Evolutionary conservation across 768 basidiomycete species (phyloP).

Genomic region (Pseudohyphozyma bogoriensis): DNA sequence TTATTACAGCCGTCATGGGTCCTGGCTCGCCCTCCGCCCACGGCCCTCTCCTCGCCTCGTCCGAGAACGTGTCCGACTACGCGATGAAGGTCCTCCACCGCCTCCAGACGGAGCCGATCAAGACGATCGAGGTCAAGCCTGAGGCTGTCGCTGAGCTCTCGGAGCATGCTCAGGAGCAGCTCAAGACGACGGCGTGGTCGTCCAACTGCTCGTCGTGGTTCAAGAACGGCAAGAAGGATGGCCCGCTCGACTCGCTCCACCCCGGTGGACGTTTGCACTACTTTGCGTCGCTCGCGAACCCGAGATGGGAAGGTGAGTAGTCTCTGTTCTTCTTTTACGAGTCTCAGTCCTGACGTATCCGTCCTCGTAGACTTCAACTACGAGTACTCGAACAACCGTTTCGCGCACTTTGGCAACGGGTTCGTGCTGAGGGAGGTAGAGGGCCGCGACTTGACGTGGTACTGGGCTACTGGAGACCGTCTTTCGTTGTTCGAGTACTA

Average conservation of each 20-base stretch:
- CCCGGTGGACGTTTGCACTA: conserved; percentile 10
- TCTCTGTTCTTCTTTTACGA: background rate
- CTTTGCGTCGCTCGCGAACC: conserved; percentile 7
- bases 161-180: conserved; percentile 10
- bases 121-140: conserved; percentile 16
- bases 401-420: too few relatives aligned
- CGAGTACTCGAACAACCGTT: too few relatives aligned
- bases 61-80: conserved; percentile 12
- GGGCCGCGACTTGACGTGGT: too few relatives aligned
- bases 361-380: too few relatives aligned
- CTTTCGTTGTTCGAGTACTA: too few relatives aligned
- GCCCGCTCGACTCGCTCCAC: conserved; percentile 17
- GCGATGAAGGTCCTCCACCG: conserved; percentile 10
- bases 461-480: too few relatives aligned
- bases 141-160: conserved; percentile 10
- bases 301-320: conserved; percentile 6
- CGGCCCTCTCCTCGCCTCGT: conserved; percentile 4
- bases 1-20: conserved; percentile 4
- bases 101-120: conserved; percentile 16
- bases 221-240: conserved; percentile 15
- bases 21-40: conserved; percentile 12
- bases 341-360: too few relatives aligned
- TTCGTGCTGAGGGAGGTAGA: too few relatives aligned
- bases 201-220: conserved; percentile 17
- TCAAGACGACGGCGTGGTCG: conserved; percentile 13